These are phyloP conservation scores for Vanilla planifolia DNA, from an alignment of 106 monocot genomes.

Conservation along the genomic window DNA sequence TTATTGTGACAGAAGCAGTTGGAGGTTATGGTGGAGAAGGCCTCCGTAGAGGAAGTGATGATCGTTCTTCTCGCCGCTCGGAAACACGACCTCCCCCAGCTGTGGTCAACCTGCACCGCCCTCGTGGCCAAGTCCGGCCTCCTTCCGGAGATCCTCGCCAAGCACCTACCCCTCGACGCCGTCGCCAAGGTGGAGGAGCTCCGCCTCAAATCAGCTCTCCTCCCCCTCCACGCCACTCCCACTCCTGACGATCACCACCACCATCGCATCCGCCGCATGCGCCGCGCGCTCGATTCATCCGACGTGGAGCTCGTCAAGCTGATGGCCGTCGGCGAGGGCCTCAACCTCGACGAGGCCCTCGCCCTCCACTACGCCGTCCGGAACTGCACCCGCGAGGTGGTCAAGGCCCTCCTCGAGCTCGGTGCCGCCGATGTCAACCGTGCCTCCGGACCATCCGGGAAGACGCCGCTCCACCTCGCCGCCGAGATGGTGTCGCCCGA, in stretches of 20 bases:
- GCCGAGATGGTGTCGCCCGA: slow-evolving; percentile 97
- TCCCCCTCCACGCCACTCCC: slow-evolving; percentile 8
- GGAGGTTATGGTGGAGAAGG: slow-evolving; percentile 81
- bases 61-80: slow-evolving; percentile 81
- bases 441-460: slow-evolving; percentile 66
- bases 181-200: slow-evolving; percentile 84
- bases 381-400: slow-evolving; percentile 87
- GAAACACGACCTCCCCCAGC: slow-evolving; percentile 90
- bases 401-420: slow-evolving; percentile 88
- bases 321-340: slow-evolving; percentile 96
- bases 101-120: slow-evolving; percentile 84
- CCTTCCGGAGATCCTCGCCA: slow-evolving; percentile 86
- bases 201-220: slow-evolving; percentile 67
- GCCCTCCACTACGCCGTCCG: slow-evolving; percentile 91
- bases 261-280: slow-evolving; percentile 19
- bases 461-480: slow-evolving; percentile 82
- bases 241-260: slow-evolving; percentile 69
- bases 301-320: slow-evolving; percentile 95
- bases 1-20: slow-evolving; percentile 63
- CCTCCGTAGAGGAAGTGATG: slow-evolving; percentile 97
- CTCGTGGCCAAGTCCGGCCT: slow-evolving; percentile 94
- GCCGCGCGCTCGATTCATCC: slow-evolving; percentile 70
- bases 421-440: slow-evolving; percentile 92
- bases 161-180: slow-evolving; percentile 84
- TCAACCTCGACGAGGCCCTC: slow-evolving; percentile 86